These are phyloP conservation scores for Houttuynia cordata DNA, from an alignment of 164 flowering plant genomes.

Conservation along the genomic window DNA sequence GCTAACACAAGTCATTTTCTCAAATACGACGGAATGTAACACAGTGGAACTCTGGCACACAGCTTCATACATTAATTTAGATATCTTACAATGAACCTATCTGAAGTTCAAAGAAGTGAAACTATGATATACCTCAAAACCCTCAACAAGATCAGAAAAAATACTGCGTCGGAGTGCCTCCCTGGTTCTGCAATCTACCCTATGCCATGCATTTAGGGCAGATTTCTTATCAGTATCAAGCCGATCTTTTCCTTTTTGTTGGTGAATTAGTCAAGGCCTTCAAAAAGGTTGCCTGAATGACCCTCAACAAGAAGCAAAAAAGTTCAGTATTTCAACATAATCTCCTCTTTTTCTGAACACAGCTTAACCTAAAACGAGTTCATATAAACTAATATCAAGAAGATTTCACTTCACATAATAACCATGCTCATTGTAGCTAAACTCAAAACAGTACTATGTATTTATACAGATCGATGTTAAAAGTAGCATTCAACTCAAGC, in stretches of 20 bases:
- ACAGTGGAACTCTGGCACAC: no score
- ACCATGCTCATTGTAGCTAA: background rate
- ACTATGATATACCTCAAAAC: constrained; percentile 52
- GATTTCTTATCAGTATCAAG: constrained; percentile 57
- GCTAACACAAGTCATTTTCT: no score
- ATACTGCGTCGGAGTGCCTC: constrained; percentile 77
- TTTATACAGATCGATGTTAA: background rate
- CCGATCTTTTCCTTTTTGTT: constrained; percentile 25
- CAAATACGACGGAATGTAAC: no score
- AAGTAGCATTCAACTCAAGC: background rate
- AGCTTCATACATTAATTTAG: no score
- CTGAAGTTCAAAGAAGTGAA: background rate
- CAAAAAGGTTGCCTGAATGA: constrained; percentile 36
- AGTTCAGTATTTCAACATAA: background rate
- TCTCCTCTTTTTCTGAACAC: no score
- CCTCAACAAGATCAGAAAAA: constrained; percentile 51
- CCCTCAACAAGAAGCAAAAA: background rate
- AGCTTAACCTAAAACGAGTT: no score
- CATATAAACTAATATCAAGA: no score
- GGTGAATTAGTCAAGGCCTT: constrained; percentile 27
- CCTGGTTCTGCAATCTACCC: constrained; percentile 73
- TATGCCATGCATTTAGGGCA: constrained; percentile 78
- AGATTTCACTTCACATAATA: no score
- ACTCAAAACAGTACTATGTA: no score
- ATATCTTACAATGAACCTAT: no score